Conservation (phyloP, 495 filamentous ascomycete species). For the Ramalina intermedia region DNA sequence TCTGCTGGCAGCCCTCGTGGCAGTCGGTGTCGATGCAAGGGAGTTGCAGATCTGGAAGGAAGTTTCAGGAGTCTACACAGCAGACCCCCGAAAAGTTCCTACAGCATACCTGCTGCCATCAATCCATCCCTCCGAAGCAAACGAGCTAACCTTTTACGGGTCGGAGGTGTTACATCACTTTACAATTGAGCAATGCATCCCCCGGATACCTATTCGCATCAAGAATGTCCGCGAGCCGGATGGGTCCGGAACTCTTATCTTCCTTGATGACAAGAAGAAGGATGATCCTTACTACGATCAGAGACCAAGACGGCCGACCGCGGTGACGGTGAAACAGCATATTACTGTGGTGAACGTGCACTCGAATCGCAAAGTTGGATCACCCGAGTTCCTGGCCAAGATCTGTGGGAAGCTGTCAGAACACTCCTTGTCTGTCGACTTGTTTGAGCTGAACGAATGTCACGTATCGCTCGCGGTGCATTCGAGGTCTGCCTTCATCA, state of each 20-base stretch:
- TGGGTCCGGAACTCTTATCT: conserved; percentile 75
- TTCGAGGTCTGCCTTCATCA: conserved; percentile 31
- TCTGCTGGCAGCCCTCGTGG: conserved; percentile 69
- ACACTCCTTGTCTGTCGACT: conserved; percentile 68
- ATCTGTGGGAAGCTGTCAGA: conserved; percentile 79
- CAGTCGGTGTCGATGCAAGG: conserved; percentile 44
- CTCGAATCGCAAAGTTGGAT: conserved; percentile 75
- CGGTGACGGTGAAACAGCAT: conserved; percentile 88
- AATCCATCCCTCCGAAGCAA: conserved; percentile 78
- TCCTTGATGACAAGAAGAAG: conserved; percentile 25
- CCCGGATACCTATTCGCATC: conserved; percentile 85
- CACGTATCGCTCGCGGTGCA: conserved; percentile 94
- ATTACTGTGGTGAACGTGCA: conserved; percentile 91
- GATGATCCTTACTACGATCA: conserved; percentile 11
- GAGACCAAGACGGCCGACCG: conserved; percentile 62
- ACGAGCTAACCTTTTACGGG: conserved; percentile 85
- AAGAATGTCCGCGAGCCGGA: conserved; percentile 96
- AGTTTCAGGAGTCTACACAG: conserved; percentile 12
- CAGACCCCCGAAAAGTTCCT: conserved; percentile 61
- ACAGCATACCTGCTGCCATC: conserved; percentile 60
- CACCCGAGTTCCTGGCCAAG: conserved; percentile 81
- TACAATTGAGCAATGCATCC: conserved; percentile 97
- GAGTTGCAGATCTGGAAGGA: conserved; percentile 47
- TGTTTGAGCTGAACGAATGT: conserved; percentile 55
- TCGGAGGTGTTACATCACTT: conserved; percentile 76